phyloP scores from a whole-genome alignment of 352 stramenopile species.

The Phytophthora hybrid region DNA sequence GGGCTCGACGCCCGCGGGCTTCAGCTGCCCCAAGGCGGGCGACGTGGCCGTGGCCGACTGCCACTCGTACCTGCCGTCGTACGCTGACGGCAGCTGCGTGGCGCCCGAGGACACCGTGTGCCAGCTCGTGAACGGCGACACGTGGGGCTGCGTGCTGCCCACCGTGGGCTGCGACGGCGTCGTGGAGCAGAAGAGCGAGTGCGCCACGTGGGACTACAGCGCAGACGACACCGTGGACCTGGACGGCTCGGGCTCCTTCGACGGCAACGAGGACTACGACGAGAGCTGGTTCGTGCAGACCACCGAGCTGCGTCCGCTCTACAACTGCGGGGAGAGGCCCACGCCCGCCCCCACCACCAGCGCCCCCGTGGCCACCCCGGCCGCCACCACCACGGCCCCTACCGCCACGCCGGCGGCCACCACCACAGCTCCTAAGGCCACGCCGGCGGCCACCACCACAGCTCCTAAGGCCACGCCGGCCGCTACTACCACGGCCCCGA shows the following conservation, averaged over 20 bases:
- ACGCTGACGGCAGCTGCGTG: conserved; percentile 34
- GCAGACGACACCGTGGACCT: conserved; percentile 36
- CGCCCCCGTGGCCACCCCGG: conserved; percentile 20
- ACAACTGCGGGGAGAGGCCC: conserved; percentile 40
- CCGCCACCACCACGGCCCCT: conserved; percentile 29
- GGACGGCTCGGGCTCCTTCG: conserved; percentile 32
- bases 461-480: conserved; percentile 20
- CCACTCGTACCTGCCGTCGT: conserved; percentile 50
- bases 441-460: conserved; percentile 22
- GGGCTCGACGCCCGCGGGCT: conserved; percentile 36
- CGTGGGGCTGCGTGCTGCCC: conserved; percentile 59
- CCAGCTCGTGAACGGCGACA: conserved; percentile 38
- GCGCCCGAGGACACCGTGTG: conserved; percentile 52
- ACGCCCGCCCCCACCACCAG: conserved; percentile 41
- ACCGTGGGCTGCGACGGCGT: conserved; percentile 40
- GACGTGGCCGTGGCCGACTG: conserved; percentile 49
- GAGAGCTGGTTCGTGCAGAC: conserved; percentile 52
- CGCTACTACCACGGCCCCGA: conserved; percentile 12
- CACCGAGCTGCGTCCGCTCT: conserved; percentile 38
- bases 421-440: conserved; percentile 14
- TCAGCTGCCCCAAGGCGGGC: conserved; percentile 43
- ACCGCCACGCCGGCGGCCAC: conserved; percentile 19
- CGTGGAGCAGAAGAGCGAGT: conserved; percentile 21
- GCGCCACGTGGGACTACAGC: conserved; percentile 43
- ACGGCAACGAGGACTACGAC: conserved; percentile 43